These are phyloP conservation scores for Chlorencoelia australis DNA, from an alignment of 2,329 filamentous ascomycete species.

Conservation along the genomic window DNA sequence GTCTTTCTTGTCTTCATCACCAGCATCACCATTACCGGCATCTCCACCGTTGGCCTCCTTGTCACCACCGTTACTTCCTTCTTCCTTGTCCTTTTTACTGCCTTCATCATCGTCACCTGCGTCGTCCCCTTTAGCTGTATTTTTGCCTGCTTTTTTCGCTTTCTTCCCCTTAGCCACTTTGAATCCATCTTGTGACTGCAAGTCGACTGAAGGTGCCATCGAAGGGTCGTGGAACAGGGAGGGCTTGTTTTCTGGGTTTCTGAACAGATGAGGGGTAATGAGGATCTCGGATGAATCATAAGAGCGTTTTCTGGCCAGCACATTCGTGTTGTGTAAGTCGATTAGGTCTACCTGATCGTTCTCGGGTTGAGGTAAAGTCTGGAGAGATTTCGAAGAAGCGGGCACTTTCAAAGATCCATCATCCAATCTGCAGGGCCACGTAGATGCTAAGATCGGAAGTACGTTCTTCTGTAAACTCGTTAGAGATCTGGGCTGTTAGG, in stretches of 20 bases:
- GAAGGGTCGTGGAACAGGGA: constrained; percentile 38
- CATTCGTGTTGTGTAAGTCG: constrained; percentile 21
- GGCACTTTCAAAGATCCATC: constrained; percentile 16
- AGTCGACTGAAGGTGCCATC: constrained; percentile 42
- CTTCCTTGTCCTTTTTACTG: constrained; percentile 33
- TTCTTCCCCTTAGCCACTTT: constrained; percentile 46
- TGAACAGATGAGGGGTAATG: constrained; percentile 14
- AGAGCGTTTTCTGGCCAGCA: constrained; percentile 19
- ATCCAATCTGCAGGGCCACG: constrained; percentile 21
- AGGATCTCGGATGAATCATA: constrained; percentile 14
- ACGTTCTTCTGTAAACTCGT: constrained; percentile 21
- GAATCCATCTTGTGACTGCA: constrained; percentile 43
- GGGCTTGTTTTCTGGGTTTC: constrained; percentile 11
- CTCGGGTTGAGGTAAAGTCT: constrained; percentile 7
- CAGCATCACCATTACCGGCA: constrained; percentile 26
- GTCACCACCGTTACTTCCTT: constrained; percentile 27
- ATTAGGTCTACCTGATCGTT: constrained; percentile 10
- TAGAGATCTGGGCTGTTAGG: constrained; percentile 25
- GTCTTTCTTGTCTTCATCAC: constrained; percentile 25
- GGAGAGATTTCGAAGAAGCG: constrained; percentile 11
- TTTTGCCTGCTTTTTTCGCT: constrained; percentile 35
- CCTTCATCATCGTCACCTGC: constrained; percentile 35
- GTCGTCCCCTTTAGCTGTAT: constrained; percentile 23
- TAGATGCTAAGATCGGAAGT: constrained; percentile 19
- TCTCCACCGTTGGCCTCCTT: constrained; percentile 28